A percentile compares a stretch with the other conserved stretches of the same genome.
Evolutionary conservation across 1,139 yeast genomes (phyloP).

Genomic region (Kodamaea derodonti): DNA sequence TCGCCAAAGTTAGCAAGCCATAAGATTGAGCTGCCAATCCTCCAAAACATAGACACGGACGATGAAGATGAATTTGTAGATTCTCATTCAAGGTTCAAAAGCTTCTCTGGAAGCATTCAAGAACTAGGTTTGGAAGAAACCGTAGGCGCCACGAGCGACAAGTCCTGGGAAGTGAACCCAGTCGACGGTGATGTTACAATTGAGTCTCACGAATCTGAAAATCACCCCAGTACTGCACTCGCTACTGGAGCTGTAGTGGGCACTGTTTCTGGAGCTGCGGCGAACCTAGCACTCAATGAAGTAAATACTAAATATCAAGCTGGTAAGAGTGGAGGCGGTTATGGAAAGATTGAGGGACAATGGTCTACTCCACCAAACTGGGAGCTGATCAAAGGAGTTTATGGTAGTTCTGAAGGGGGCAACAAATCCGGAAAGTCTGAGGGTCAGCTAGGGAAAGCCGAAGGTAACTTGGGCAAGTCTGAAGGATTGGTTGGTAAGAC

Average conservation of each 20-base stretch:
- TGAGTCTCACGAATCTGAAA: conserved; percentile 18
- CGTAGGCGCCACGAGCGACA: not conserved
- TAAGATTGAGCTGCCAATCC: conserved; percentile 3
- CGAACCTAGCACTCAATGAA: not conserved
- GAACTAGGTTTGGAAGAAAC: not conserved
- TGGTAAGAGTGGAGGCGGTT: not conserved
- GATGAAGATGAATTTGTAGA: conserved; percentile 1
- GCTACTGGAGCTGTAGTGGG: not conserved
- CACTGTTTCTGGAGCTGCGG: conserved; percentile 1
- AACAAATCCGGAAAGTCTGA: not conserved
- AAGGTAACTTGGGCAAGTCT: not conserved
- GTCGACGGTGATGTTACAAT: conserved; percentile 18
- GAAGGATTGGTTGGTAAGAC: not conserved
- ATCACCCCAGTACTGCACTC: too few relatives aligned
- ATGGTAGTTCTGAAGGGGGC: not conserved
- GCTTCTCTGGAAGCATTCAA: not conserved
- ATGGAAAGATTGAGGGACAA: not conserved
- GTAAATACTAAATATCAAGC: not conserved
- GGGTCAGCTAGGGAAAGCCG: not conserved
- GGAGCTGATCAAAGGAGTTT: conserved; percentile 7
- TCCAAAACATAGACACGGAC: conserved; percentile 3
- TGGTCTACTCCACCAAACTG: conserved; percentile 10
- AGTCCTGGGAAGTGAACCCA: conserved; percentile 1
- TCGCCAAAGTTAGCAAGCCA: not conserved
- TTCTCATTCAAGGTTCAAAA: not conserved